phyloP scores from a whole-genome alignment of 805 yeast genomes.

The Metschnikowia koreensis region DNA sequence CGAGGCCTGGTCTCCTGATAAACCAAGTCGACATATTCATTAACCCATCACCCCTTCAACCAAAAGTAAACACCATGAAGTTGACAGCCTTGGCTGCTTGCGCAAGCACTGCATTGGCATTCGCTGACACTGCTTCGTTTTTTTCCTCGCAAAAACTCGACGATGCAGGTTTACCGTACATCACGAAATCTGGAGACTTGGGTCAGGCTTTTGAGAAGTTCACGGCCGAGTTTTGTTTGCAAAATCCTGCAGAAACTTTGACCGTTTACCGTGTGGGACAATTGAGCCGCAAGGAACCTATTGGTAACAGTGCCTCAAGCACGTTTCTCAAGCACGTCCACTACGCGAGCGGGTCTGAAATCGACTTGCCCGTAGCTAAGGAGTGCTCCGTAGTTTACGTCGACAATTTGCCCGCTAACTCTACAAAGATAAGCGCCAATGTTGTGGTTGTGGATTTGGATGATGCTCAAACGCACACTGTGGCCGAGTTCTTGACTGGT shows the following conservation, averaged over 20 bases:
- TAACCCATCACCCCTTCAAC: not conserved
- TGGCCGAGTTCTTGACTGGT: constrained; percentile 21
- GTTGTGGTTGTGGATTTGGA: constrained; percentile 27
- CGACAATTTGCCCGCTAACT: constrained; percentile 3
- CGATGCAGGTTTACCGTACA: constrained; percentile 17
- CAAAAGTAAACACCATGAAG: constrained; percentile 7
- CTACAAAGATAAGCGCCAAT: constrained; percentile 6
- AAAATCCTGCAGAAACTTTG: constrained; percentile 16
- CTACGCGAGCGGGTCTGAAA: constrained; percentile 14
- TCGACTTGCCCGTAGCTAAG: constrained; percentile 14
- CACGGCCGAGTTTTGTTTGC: constrained; percentile 22
- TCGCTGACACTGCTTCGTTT: constrained; percentile 20
- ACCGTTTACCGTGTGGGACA: constrained; percentile 27
- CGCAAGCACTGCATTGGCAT: constrained; percentile 17
- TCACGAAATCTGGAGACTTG: constrained; percentile 23
- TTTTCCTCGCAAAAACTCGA: constrained; percentile 11
- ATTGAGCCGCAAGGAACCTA: constrained; percentile 13
- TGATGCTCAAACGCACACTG: constrained; percentile 18
- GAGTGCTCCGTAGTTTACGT: constrained; percentile 14
- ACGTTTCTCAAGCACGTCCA: constrained; percentile 18
- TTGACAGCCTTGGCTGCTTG: constrained; percentile 17
- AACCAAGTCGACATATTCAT: not conserved
- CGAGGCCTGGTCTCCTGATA: not conserved
- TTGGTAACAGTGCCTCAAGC: not conserved
- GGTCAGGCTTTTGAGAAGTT: constrained; percentile 17